Evolutionary conservation across 768 basidiomycete species (phyloP), one percentile per base, ranked within the genome.

Genomic region (Nidularia pulvinata): DNA sequence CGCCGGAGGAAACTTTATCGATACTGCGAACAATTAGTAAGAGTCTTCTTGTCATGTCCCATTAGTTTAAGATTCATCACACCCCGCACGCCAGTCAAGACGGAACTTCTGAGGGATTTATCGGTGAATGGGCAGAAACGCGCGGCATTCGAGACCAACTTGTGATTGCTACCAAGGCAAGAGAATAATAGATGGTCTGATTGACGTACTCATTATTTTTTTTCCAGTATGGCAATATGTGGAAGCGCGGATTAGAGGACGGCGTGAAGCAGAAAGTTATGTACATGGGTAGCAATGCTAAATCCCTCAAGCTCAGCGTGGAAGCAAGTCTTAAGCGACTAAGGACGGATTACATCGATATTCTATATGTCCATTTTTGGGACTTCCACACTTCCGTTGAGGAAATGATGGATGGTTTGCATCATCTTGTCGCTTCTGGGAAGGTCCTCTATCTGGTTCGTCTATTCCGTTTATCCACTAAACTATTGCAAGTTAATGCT

Each of bases 391-490:
- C 37, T n/a, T n/a, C n/a, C n/a, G n/a, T n/a, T n/a, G n/a, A n/a
- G n/a, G n/a, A n/a, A n/a, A n/a, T n/a, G n/a, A 7, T 39, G 9
- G 74, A 78, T 49, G 76, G 69, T 66, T 80, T 81, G 82, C 82
- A 84, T 59, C 79, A 69, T 52, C 61, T 69, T 5, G 79, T 77
- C 19, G 66, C 72, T 9, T 69, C 85, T 48, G 77, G 80, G 59
- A 83, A 87, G 63, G 66, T 85, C 44, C 82, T 86, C 81, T 72
- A 75, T 39, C 63, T 70, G 7, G 66, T 86, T 6, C 79, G 85
- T 56, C 65, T 71, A 19, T 71, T 85, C 33, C 77, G 85, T 35
- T 65, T 61, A 6, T 60, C 69, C 33, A 77, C 82, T 14, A 82
- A 84, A 57, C 80, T 84, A 2, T 61, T 78, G 4, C 79, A 79